Base-by-base conservation (phyloP, 371 early-diverging fungal genomes). In the Apophysomyces variabilis region DNA sequence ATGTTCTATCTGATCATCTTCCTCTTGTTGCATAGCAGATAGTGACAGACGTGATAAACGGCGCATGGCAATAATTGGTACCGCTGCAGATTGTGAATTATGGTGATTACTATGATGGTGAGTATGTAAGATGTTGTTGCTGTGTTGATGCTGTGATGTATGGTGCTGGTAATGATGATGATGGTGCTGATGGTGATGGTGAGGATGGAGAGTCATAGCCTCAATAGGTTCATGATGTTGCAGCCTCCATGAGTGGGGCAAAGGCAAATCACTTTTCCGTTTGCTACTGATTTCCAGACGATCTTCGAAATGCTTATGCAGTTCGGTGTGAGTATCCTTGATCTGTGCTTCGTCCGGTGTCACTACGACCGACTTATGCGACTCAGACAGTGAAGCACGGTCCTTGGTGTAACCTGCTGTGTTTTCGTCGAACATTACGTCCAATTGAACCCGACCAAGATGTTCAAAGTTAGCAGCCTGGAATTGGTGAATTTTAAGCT, bases 351-450 rank as follows among this genome's bases (percentile, higher is more conserved):
- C 46, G 16, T 45, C 46, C 46, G 46, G 46, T 45, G 46, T 45
- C 16, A 45, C 46, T 45, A 45, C 16, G 46, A 45, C 46, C 46
- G 46, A 18, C n/a, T 45, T 45, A 45, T 45, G 46, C 46, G 46
- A 45, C 46, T 45, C 46, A 45, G 46, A 45, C 46, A 66, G 71
- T 16, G 71, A 71, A 44, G 74, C 63, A 36, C 74, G 71, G 38
- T 68, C 71, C 54, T 71, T 74, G 39, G 60, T 66, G 41, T 60
- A 74, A 35, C 66, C 11, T 21, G 65, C 69, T 7, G 57, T 68
- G 0, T 71, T 69, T 38, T 73, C 78, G 38, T 82, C 79, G 56
- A 74, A 75, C 41, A 85, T 76, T 5, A 80, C 78, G 9, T 80
- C 71, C 8, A 82, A 64, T 13, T 65, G 63, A 8, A 73, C 64